Evolutionary conservation across 345 rosid genomes (phyloP), one percentile per base, ranked within the genome.

Genomic region (Lumnitzera littorea): DNA sequence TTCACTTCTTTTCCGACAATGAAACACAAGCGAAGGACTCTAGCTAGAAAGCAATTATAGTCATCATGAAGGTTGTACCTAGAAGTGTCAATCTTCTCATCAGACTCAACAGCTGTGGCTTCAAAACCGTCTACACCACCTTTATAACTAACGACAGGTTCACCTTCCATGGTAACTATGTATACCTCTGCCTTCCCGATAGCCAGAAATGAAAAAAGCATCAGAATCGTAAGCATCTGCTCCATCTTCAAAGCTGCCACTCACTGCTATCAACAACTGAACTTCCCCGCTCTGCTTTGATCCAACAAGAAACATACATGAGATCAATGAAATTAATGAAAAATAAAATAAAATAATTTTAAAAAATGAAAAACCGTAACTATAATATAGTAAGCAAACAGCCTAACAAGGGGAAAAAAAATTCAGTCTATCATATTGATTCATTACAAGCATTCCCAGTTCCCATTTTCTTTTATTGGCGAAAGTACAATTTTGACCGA

Each of bases 91-190:
- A 91, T 82, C 80, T 73, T 84, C 78, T 88, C 97, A 72, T 84
- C 94, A 20, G 96, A 80, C 61, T 91, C 91, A 12, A 88, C 82
- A 11, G 92, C 95, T 24, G 96, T 91, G 56, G 99, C 92, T 79
- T 80, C 91, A 67, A 86, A 86, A 59, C 97, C 99, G 62, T 87
- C 83, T 46, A 82, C 78, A 36, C 95, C 96, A 60, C 99, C 99
- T 69, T 46, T 71, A 36, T 95, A 95, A 76, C 92, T 88, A 62
- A 88, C 71, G 52, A 88, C 77, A 55, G 99, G 97, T 70, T 95
- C 99, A 67, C 91, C 99, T 58, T 88, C 96, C 67, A 95, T 65
- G 5, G 83, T 86, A 58, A 85, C 96, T 15, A 95, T 79, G 74
- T 88, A 95, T 72, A 88, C 72, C 70, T 95, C 96, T 14, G 95